Conservation (phyloP, 192 early-diverging fungal species). For the Paraglomus brasilianum region DNA sequence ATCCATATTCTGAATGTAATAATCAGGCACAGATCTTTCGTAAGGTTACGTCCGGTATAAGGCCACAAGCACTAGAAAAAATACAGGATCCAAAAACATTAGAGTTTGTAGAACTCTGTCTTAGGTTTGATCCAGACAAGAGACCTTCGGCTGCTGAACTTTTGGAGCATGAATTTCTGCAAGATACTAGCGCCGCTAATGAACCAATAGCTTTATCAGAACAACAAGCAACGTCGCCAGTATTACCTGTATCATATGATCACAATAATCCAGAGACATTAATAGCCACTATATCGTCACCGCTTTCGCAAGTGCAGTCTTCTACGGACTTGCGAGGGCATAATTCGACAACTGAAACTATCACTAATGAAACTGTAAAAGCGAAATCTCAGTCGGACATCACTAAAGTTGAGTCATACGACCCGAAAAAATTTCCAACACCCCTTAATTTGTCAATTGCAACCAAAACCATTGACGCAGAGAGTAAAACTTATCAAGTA, state of each 20-base stretch:
- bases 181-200: background rate
- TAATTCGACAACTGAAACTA: conserved; percentile 17
- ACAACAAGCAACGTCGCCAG: background rate
- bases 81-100: conserved; percentile 64
- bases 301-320: background rate
- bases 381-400: background rate
- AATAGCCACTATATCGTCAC: conserved; percentile 19
- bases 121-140: conserved; percentile 56
- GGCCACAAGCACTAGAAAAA: conserved; percentile 64
- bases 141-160: conserved; percentile 55
- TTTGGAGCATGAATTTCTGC: conserved; percentile 56
- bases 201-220: background rate
- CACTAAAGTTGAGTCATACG: conserved; percentile 14
- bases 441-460: conserved; percentile 34
- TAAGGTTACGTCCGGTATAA: conserved; percentile 73
- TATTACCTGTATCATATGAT: conserved; percentile 12
- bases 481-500: conserved; percentile 44
- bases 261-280: conserved; percentile 18
- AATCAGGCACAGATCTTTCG: conserved; percentile 86
- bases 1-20: conserved; percentile 82
- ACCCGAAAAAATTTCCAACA: background rate
- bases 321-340: no score
- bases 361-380: conserved; percentile 16
- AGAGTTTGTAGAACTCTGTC: conserved; percentile 68
- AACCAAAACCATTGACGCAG: conserved; percentile 41